Percentiles rank a stretch among this genome's conserved stretches.
Evolutionary conservation across 148 eudicot genomes (phyloP).

Genomic region (Linanthus parryae): DNA sequence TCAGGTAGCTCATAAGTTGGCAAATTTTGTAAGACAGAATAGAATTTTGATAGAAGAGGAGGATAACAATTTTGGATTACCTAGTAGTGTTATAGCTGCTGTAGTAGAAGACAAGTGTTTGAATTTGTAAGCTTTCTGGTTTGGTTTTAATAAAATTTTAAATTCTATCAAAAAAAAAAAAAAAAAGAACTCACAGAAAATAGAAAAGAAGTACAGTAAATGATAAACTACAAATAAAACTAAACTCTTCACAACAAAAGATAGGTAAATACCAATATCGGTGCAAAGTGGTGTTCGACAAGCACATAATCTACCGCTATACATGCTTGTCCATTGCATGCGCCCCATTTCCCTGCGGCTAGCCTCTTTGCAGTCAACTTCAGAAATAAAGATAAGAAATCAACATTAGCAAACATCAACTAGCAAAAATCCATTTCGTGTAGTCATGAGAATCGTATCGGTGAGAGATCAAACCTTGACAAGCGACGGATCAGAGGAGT

Average conservation of each 20-base stretch:
- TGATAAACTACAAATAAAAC: background rate
- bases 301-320: slow-evolving; percentile 53
- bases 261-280: slow-evolving; percentile 31
- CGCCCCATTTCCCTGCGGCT: slow-evolving; percentile 56
- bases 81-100: no score
- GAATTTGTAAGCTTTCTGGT: no score
- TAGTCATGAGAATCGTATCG: background rate
- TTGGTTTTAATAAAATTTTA: no score
- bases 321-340: slow-evolving; percentile 64
- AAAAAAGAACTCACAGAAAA: slow-evolving; percentile 3
- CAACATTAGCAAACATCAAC: background rate
- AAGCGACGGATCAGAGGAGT: slow-evolving; percentile 37
- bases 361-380: slow-evolving; percentile 53
- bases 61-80: no score
- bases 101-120: no score
- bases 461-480: background rate
- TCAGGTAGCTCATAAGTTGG: no score
- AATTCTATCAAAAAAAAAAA: slow-evolving; percentile 5
- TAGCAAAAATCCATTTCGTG: background rate
- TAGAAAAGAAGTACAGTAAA: background rate
- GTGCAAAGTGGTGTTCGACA: slow-evolving; percentile 50
- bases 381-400: background rate
- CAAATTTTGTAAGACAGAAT: no score
- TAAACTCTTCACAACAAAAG: background rate
- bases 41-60: no score